Conservation (phyloP, 257 asterid genomes). For the Przewalskia tangutica region DNA sequence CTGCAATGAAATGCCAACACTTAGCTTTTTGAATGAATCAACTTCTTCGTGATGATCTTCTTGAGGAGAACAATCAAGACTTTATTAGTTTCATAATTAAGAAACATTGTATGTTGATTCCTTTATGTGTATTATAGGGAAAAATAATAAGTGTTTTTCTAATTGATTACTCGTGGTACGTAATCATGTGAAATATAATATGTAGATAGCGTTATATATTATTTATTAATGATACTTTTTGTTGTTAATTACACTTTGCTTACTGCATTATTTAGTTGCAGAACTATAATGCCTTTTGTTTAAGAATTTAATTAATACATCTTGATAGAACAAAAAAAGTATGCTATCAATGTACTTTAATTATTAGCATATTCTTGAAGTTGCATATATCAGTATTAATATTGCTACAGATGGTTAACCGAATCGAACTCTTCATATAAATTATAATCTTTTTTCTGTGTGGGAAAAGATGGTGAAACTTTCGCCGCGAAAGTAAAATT, state of each 20-base stretch:
- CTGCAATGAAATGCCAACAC: not conserved
- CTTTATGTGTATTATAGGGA: not conserved
- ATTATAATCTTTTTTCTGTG: too few relatives aligned
- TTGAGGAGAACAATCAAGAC: not conserved
- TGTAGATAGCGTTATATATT: not conserved
- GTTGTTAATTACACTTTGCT: not conserved
- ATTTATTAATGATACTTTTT: not conserved
- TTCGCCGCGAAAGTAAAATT: too few relatives aligned
- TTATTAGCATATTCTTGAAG: not conserved
- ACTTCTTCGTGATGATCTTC: not conserved
- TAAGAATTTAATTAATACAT: not conserved
- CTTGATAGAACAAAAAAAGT: too few relatives aligned
- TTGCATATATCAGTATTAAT: too few relatives aligned
- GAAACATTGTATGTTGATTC: not conserved
- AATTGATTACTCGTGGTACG: not conserved
- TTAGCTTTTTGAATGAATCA: not conserved
- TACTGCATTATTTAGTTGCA: not conserved
- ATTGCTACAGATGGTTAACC: too few relatives aligned
- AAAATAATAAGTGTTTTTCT: not conserved
- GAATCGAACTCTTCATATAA: too few relatives aligned
- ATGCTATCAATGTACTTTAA: too few relatives aligned
- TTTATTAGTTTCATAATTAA: not conserved
- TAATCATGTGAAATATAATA: not conserved
- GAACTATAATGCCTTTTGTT: not conserved
- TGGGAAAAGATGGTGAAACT: too few relatives aligned